Conservation (phyloP, 2,329 filamentous ascomycete genomes). For the Lecanicillium sp. region DNA sequence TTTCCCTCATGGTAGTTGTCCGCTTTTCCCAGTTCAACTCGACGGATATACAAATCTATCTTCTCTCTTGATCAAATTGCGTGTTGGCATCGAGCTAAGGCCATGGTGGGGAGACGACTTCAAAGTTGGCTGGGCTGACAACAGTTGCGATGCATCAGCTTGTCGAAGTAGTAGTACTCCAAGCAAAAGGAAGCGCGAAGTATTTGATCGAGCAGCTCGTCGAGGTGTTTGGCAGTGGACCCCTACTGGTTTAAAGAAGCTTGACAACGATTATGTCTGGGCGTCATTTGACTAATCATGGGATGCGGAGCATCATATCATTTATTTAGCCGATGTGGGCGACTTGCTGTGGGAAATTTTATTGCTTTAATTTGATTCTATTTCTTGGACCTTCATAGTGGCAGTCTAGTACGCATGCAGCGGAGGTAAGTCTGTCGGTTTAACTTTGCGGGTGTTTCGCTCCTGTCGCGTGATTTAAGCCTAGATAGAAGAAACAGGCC, state of each 20-base stretch:
- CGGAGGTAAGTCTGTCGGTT: no score
- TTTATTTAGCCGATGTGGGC: constrained; percentile 3
- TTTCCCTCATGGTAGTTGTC: constrained; percentile 24
- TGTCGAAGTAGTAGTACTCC: constrained; percentile 22
- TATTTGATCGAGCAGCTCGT: constrained; percentile 20
- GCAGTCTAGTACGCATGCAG: no score
- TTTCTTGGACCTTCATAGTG: no score
- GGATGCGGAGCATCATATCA: no score
- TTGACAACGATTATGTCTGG: constrained; percentile 22
- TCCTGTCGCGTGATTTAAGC: no score
- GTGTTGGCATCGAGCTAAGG: constrained; percentile 27
- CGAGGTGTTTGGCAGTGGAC: constrained; percentile 28
- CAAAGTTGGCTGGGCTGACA: constrained; percentile 32
- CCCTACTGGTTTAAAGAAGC: constrained; percentile 20
- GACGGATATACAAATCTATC: constrained; percentile 31
- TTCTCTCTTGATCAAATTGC: constrained; percentile 29
- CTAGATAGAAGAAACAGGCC: no score
- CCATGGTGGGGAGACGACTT: constrained; percentile 36
- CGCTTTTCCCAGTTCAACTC: constrained; percentile 26
- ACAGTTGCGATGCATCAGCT: constrained; percentile 28
- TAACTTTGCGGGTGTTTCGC: no score
- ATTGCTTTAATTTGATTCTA: constrained; percentile 8
- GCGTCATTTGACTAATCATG: constrained; percentile 8
- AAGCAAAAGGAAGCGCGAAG: constrained; percentile 23
- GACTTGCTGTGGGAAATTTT: constrained; percentile 8